phyloP scores from a whole-genome alignment of 2,329 filamentous ascomycete genomes.

The Biscogniauxia mediterranea region DNA sequence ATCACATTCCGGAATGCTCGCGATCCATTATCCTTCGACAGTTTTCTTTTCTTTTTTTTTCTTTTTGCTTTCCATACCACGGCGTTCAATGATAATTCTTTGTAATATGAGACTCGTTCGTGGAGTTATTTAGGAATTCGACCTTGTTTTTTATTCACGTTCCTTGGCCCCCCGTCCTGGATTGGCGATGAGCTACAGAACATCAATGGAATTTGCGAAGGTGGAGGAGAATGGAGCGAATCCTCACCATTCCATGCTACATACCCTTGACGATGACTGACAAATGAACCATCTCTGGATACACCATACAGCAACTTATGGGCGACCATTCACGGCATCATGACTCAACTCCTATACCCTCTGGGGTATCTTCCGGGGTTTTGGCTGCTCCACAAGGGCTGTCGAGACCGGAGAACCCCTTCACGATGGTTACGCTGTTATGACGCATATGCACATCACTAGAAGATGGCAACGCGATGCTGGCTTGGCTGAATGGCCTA shows the following conservation, averaged over 20 bases:
- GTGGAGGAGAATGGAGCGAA: slow-evolving; percentile 22
- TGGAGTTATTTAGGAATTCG: slow-evolving; percentile 9
- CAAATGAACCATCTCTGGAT: slow-evolving; percentile 33
- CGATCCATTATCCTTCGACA: slow-evolving; percentile 5
- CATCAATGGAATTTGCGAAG: slow-evolving; percentile 22
- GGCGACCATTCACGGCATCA: slow-evolving; percentile 38
- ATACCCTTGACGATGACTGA: slow-evolving; percentile 33
- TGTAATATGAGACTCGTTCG: slow-evolving; percentile 33
- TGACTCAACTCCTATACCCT: slow-evolving; percentile 36
- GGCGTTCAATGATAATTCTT: slow-evolving; percentile 27
- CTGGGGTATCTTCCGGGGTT: slow-evolving; percentile 27
- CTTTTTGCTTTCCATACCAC: slow-evolving; percentile 13
- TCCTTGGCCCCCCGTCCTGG: slow-evolving; percentile 16
- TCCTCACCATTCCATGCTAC: slow-evolving; percentile 26
- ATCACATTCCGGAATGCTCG: slow-evolving; percentile 8
- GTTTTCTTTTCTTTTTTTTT: slow-evolving; percentile 16
- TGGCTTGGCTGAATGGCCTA: slow-evolving; percentile 20
- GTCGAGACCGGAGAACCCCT: slow-evolving; percentile 25
- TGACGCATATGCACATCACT: slow-evolving; percentile 37
- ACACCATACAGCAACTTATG: slow-evolving; percentile 37
- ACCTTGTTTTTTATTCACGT: slow-evolving; percentile 19
- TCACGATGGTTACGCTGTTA: slow-evolving; percentile 39
- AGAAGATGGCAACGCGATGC: slow-evolving; percentile 32
- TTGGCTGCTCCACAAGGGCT: slow-evolving; percentile 20
- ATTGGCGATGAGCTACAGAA: slow-evolving; percentile 22